Percentiles rank a stretch among this genome's conserved stretches.
Conservation (phyloP, 345 rosid genomes). For the Sapria himalayana region DNA sequence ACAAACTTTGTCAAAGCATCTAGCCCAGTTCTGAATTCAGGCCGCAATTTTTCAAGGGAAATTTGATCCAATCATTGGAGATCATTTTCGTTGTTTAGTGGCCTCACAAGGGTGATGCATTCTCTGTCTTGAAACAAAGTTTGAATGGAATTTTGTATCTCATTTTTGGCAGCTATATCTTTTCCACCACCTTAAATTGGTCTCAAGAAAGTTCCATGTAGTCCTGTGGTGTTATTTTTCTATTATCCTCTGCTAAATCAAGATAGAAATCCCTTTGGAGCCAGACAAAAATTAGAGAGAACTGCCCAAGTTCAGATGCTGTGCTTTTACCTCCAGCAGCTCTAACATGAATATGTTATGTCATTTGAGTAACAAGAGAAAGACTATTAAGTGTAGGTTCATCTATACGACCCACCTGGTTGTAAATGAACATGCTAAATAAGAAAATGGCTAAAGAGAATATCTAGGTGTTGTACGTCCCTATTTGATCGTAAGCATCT, state of each 20-base stretch:
- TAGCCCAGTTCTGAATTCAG: slow-evolving; percentile 12
- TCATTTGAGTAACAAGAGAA: slow-evolving; percentile 15
- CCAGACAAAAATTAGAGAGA: slow-evolving; percentile 20
- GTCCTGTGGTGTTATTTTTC: slow-evolving; percentile 10
- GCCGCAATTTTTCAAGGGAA: slow-evolving; percentile 9
- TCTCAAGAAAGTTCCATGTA: slow-evolving; percentile 7
- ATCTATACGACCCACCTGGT: slow-evolving; percentile 19
- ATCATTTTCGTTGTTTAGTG: slow-evolving; percentile 6
- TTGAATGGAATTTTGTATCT: slow-evolving; percentile 10
- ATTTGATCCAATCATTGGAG: slow-evolving; percentile 7
- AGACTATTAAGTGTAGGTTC: slow-evolving; percentile 20
- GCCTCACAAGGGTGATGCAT: slow-evolving; percentile 8
- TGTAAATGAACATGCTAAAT: slow-evolving; percentile 23
- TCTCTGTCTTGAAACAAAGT: slow-evolving; percentile 9
- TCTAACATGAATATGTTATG: slow-evolving; percentile 9
- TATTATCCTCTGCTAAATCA: slow-evolving; percentile 9
- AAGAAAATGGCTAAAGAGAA: slow-evolving; percentile 19
- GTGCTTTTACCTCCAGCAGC: slow-evolving; percentile 11
- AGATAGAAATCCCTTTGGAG: slow-evolving; percentile 17
- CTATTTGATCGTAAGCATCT: slow-evolving; percentile 11
- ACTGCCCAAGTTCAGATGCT: slow-evolving; percentile 16
- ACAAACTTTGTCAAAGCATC: slow-evolving; percentile 13
- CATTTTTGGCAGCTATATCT: slow-evolving; percentile 11
- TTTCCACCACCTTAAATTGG: slow-evolving; percentile 6
- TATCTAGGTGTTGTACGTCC: slow-evolving; percentile 14